A percentile compares a stretch with the other conserved stretches of the same genome.
Conservation (phyloP, 2,329 filamentous ascomycete genomes). For the Emmonsiellopsis sp. region DNA sequence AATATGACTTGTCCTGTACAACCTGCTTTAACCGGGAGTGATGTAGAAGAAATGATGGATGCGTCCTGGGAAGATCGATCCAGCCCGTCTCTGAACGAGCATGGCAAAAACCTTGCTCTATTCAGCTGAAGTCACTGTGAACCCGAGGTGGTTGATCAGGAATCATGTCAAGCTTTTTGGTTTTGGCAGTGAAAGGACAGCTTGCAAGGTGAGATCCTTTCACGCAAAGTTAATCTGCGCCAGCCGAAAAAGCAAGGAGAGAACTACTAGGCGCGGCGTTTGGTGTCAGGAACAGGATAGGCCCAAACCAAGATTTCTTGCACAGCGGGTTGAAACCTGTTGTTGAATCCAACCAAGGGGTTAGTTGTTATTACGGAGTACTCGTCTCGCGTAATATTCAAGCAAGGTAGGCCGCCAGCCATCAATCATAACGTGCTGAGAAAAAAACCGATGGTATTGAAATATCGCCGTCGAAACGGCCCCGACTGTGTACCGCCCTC, state of each 20-base stretch:
- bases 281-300: slow-evolving; percentile 1
- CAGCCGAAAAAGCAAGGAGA: background rate
- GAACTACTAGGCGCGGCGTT: background rate
- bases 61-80: too few species aligned
- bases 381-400: too few species aligned
- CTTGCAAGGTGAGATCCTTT: background rate
- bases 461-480: too few species aligned
- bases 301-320: background rate
- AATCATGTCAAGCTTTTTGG: background rate
- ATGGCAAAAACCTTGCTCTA: too few species aligned
- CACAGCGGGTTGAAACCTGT: background rate
- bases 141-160: background rate
- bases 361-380: background rate
- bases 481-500: too few species aligned
- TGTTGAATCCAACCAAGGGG: background rate
- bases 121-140: too few species aligned
- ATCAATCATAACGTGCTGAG: background rate
- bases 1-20: too few species aligned
- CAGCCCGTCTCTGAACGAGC: too few species aligned
- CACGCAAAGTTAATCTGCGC: background rate
- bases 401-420: background rate
- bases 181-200: too few species aligned
- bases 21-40: too few species aligned
- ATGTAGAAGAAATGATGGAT: too few species aligned
- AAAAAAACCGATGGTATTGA: too few species aligned